Base-by-base conservation (phyloP, 2,329 filamentous ascomycete genomes). In the Xylaria sp. region DNA sequence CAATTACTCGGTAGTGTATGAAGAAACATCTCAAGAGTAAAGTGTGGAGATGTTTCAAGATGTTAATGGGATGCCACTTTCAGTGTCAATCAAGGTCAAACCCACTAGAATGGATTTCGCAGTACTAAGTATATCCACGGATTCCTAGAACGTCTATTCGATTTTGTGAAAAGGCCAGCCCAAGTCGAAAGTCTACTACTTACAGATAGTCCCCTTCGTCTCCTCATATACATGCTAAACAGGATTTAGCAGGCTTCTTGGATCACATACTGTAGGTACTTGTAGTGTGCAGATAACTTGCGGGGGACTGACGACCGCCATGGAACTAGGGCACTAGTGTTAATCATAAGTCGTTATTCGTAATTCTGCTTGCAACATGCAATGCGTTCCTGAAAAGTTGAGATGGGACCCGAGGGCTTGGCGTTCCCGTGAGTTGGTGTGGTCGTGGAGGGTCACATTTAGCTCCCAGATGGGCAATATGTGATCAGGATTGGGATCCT, bases 21-120 rank as follows among this genome's bases (percentile, higher is more conserved):
- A 45, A 59, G 55, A 50, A 42, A 15, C 14, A 14, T 23, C 5
- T 25, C 12, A 43, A 23, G 25, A 51, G 31, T 15, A n/a, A 23
- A 43, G 21, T 51, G 60, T 60, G 60, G 61, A 40, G 56, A 33
- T 17, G 56, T 63, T 56, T 57, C 47, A 61, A 33, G 43, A 31
- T n/a, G 23, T 50, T 31, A 15, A 21, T n/a, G 46, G 14, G 17
- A n/a, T 49, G 42, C 31, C 17, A 43, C 25, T 45, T 17, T 55
- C 28, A 31, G 33, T 35, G 33, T 60, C 28, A 15, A 35, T 28
- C 38, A 45, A 17, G 25, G 23, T 35, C 52, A 31, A 40, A 37
- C 14, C 38, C 25, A 33, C 9, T 23, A 2, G n/a, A 11, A 35
- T 49, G 17, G 43, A 49, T 25, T 54, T 11, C 8, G 49, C 25